A percentile compares a stretch with the other conserved stretches of the same genome.
These are phyloP conservation scores for Magnusiomyces clavatus DNA, from an alignment of 1,139 yeast species.

Conservation along the genomic window DNA sequence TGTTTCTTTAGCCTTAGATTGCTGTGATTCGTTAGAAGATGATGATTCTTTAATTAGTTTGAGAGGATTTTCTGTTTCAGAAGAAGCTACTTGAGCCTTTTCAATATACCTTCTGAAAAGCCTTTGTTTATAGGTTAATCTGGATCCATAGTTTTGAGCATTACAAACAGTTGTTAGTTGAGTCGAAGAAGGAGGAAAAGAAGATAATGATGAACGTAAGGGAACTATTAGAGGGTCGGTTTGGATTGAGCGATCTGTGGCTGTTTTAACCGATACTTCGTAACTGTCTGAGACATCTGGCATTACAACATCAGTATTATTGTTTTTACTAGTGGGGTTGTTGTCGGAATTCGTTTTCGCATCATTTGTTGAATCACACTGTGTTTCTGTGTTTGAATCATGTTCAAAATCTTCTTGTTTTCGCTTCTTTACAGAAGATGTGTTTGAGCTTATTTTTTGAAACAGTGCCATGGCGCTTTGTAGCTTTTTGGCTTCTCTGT, in stretches of 20 bases:
- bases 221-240: no score
- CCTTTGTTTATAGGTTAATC: no score
- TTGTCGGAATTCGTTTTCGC: not conserved
- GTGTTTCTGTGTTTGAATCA: no score
- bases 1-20: not conserved
- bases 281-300: not conserved
- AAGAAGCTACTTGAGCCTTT: no score
- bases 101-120: no score
- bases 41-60: not conserved
- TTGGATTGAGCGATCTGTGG: not conserved
- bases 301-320: not conserved
- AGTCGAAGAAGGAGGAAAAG: no score
- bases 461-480: slow-evolving; percentile 26
- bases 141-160: no score
- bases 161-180: not conserved
- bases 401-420: slow-evolving; percentile 1
- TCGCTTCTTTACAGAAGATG: slow-evolving; percentile 12
- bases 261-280: not conserved
- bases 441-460: slow-evolving; percentile 19
- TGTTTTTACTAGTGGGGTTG: not conserved
- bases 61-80: no score
- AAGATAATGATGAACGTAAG: no score
- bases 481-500: slow-evolving; percentile 25
- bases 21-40: not conserved
- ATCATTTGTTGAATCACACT: no score